Evolutionary conservation across 441 rosid species (phyloP), one percentile per base, ranked within the genome.

Genomic region (Eruca vesicaria): DNA sequence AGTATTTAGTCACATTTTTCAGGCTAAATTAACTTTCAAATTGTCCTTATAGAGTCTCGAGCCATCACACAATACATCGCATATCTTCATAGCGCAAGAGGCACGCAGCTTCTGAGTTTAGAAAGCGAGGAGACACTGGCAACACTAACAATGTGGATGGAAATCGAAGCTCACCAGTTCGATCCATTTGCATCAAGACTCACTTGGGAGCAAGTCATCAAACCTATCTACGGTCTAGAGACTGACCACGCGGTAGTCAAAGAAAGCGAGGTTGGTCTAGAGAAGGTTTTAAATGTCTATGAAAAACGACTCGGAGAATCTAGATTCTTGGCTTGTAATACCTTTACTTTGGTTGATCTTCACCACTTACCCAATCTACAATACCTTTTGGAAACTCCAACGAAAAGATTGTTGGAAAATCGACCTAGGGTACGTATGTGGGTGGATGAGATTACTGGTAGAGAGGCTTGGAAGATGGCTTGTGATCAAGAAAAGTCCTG

Each of bases 391-490:
- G 75, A 12, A 21, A 78, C 78, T 48, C 62, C 61, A 29, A 69
- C 63, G 0, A 56, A 68, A 28, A 48, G 6, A 18, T 19, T 73
- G 74, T 78, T 78, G 19, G 63, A 73, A 33, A 33, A 14, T 3
- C 59, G 71, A 63, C 63, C 74, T n/a, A 68, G 56, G 5, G 75
- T 80, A 2, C 28, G 53, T 26, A 35, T 31, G 6, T 80, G 83
- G 83, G 71, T 74, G 3, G 8, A 23, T 1, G 56, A 77, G 18
- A 77, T 80, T 52, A 74, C 75, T 16, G 60, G 36, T 31, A 66
- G 81, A 36, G 63, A 72, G 58, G 76, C 83, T 29, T 80, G 83
- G 83, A 72, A 78, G 66, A 73, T 65, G 80, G 76, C 72, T 16
- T 77, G 72, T 65, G 69, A 72, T 61, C 68, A 41, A 28, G 77